Evolutionary conservation across 2,329 filamentous ascomycete species (phyloP).

Genomic region (Mariannaea elegans): DNA sequence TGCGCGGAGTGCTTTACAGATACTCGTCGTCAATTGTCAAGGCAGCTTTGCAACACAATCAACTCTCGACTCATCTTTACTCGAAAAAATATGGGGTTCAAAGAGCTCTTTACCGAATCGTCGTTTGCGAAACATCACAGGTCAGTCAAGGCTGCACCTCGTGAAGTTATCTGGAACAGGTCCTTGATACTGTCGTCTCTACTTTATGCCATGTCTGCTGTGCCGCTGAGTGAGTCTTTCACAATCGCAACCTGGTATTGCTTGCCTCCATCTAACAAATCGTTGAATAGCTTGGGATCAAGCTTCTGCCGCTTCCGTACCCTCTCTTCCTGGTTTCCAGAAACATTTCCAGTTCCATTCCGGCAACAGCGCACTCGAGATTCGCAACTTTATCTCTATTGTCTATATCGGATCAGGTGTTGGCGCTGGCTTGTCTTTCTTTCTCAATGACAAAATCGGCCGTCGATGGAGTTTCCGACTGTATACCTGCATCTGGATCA

Average conservation of each 20-base stretch:
- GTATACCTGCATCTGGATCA: constrained; percentile 46
- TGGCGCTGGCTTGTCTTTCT: constrained; percentile 43
- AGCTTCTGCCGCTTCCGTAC: constrained; percentile 37
- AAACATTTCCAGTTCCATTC: constrained; percentile 43
- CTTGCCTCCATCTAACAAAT: too few relatives aligned
- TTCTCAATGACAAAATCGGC: constrained; percentile 49
- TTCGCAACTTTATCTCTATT: constrained; percentile 49
- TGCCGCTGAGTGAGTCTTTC: too few relatives aligned
- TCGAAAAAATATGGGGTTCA: not conserved
- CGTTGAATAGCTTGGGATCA: constrained; percentile 31
- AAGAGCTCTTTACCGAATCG: not conserved
- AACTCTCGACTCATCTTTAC: not conserved
- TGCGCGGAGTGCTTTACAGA: not conserved
- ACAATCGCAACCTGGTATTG: too few relatives aligned
- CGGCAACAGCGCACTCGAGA: constrained; percentile 37
- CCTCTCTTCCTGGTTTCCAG: constrained; percentile 48
- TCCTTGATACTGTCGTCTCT: not conserved
- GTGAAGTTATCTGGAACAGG: constrained; percentile 1
- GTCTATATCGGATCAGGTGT: constrained; percentile 39
- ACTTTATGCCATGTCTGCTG: not conserved
- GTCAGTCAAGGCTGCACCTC: constrained; percentile 6
- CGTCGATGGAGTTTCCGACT: constrained; percentile 50
- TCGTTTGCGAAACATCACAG: constrained; percentile 5
- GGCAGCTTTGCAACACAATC: not conserved
- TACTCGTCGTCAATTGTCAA: not conserved